phyloP scores from a whole-genome alignment of 2,329 filamentous ascomycete genomes.

The Tricladium varicosporioides region DNA sequence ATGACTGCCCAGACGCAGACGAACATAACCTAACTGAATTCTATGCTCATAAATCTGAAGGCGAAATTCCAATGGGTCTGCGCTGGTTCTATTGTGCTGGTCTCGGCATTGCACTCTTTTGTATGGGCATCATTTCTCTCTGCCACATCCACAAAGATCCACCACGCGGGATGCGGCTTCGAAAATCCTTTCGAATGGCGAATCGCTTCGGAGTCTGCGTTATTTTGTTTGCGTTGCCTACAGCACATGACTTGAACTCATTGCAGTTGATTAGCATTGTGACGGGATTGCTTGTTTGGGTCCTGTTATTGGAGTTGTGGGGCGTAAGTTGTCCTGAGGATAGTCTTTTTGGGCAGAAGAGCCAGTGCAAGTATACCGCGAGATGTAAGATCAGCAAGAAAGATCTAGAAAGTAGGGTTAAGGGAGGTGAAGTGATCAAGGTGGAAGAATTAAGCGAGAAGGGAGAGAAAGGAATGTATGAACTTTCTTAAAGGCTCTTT shows the following conservation, averaged over 20 bases:
- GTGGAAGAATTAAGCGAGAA: constrained; percentile 19
- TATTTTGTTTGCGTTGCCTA: constrained; percentile 53
- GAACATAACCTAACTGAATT: constrained; percentile 47
- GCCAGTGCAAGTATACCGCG: constrained; percentile 41
- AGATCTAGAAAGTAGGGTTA: constrained; percentile 34
- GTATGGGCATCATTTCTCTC: constrained; percentile 41
- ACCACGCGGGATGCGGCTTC: constrained; percentile 37
- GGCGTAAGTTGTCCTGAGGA: constrained; percentile 47
- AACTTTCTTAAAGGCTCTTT: constrained; percentile 9
- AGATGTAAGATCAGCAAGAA: constrained; percentile 37
- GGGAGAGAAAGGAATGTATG: constrained; percentile 24
- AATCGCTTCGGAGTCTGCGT: constrained; percentile 50
- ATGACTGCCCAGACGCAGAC: constrained; percentile 50
- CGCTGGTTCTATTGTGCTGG: constrained; percentile 66
- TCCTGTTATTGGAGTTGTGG: constrained; percentile 48
- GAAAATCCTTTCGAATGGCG: constrained; percentile 51
- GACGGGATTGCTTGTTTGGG: constrained; percentile 43
- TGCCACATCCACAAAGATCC: constrained; percentile 54
- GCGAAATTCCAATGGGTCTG: constrained; percentile 50
- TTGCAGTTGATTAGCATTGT: constrained; percentile 46
- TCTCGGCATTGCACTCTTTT: constrained; percentile 52
- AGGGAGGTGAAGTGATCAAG: constrained; percentile 23
- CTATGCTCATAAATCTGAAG: constrained; percentile 49
- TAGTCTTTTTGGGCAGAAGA: constrained; percentile 41
- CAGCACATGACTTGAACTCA: constrained; percentile 45